Conservation (phyloP, 805 yeast species). For the Candida ipomoeae region DNA sequence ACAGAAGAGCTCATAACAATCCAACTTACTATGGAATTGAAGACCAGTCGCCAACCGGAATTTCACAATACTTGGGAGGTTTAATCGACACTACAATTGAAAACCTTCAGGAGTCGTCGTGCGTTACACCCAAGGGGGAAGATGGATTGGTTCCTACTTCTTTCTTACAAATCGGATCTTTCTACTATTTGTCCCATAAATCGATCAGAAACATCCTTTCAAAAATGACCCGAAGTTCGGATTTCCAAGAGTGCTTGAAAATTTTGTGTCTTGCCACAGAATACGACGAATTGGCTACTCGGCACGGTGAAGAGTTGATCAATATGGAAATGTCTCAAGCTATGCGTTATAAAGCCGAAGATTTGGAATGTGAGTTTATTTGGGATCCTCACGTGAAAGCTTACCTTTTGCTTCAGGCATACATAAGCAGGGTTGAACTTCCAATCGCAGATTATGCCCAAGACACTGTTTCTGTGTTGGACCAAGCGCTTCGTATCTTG, state of each 20-base stretch:
- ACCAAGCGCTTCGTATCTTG: slow-evolving; percentile 87
- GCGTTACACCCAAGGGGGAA: slow-evolving; percentile 51
- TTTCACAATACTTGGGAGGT: slow-evolving; percentile 52
- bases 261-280: slow-evolving; percentile 64
- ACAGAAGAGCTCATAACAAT: slow-evolving; percentile 69
- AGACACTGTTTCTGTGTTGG: slow-evolving; percentile 88
- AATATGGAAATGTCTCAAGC: slow-evolving; percentile 50
- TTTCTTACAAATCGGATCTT: slow-evolving; percentile 79
- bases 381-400: slow-evolving; percentile 89
- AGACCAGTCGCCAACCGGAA: slow-evolving; percentile 53
- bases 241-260: slow-evolving; percentile 61
- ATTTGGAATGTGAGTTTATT: slow-evolving; percentile 55
- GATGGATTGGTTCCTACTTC: slow-evolving; percentile 65
- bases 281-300: slow-evolving; percentile 81
- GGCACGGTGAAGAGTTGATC: slow-evolving; percentile 86
- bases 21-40: slow-evolving; percentile 75
- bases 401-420: slow-evolving; percentile 68
- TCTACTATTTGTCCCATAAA: slow-evolving; percentile 87
- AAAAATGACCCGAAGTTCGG: slow-evolving; percentile 6
- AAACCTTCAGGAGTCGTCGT: slow-evolving; percentile 66
- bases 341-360: slow-evolving; percentile 58
- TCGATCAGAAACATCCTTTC: slow-evolving; percentile 57
- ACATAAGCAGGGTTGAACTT: slow-evolving; percentile 63
- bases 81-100: slow-evolving; percentile 67
- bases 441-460: slow-evolving; percentile 95